Evolutionary conservation across 140 eudicot genomes (phyloP).

Genomic region (Anethum foeniculum): DNA sequence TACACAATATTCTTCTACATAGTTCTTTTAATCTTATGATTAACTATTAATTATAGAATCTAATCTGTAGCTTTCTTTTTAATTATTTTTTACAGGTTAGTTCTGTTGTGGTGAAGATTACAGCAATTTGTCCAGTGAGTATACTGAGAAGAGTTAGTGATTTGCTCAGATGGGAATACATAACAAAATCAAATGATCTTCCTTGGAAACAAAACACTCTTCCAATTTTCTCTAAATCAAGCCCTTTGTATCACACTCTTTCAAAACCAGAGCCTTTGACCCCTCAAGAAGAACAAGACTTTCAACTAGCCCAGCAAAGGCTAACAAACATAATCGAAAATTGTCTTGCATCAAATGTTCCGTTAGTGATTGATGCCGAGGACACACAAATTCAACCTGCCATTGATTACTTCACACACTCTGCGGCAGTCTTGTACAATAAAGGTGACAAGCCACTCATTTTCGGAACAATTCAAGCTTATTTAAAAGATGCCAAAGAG

Average conservation of each 20-base stretch:
- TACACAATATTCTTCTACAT: not conserved
- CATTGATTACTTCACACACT: constrained; percentile 70
- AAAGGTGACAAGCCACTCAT: constrained; percentile 39
- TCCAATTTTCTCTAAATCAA: constrained; percentile 62
- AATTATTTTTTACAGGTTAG: constrained; percentile 48
- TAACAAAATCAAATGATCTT: constrained; percentile 40
- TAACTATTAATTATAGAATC: not conserved
- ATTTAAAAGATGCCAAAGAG: constrained; percentile 75
- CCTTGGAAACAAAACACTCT: constrained; percentile 82
- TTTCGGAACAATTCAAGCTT: constrained; percentile 71
- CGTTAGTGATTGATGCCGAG: constrained; percentile 82
- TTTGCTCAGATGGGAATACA: constrained; percentile 78
- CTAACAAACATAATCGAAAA: constrained; percentile 41
- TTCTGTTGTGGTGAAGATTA: constrained; percentile 85
- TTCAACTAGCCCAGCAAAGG: constrained; percentile 56
- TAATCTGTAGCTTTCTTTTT: not conserved
- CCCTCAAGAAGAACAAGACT: constrained; percentile 68
- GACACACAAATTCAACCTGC: constrained; percentile 84
- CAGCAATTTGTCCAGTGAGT: constrained; percentile 64
- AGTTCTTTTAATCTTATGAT: no score
- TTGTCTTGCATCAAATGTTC: constrained; percentile 46
- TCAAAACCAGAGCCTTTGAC: constrained; percentile 55
- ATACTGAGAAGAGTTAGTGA: constrained; percentile 68
- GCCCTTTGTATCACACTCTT: constrained; percentile 80
- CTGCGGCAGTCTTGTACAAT: constrained; percentile 47